Percentiles rank a stretch among this genome's conserved stretches.
Evolutionary conservation across 2,329 filamentous ascomycete genomes (phyloP).

Genomic region (Fusarium bulbicola): DNA sequence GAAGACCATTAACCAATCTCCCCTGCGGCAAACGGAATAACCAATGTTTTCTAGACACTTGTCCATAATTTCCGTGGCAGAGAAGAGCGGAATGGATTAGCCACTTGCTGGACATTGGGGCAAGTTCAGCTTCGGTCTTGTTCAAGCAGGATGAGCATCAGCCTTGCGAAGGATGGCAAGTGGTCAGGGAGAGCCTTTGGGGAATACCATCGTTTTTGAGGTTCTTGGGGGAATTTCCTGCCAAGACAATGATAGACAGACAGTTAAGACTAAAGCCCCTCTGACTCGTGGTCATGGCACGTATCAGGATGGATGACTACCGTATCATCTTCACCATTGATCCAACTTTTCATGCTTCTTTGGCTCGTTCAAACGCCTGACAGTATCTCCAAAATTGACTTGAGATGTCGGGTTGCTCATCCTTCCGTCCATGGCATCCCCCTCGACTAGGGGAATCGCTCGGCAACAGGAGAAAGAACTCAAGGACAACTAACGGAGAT

Average conservation of each 20-base stretch:
- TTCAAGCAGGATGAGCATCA: neutral
- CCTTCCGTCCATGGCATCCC: neutral
- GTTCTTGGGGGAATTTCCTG: too few species aligned
- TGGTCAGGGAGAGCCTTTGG: neutral
- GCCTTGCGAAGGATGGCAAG: neutral
- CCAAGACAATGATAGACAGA: neutral
- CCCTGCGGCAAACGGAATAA: slow-evolving; percentile 60
- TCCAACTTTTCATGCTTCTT: neutral
- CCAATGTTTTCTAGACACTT: slow-evolving; percentile 63
- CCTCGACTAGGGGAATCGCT: neutral
- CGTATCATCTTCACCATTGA: too few species aligned
- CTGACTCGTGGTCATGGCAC: neutral
- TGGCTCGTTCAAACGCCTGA: too few species aligned
- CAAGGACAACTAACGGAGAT: neutral
- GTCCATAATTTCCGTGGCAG: neutral
- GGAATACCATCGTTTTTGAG: neutral
- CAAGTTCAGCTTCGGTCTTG: neutral
- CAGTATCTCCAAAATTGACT: neutral
- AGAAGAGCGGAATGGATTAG: slow-evolving; percentile 54
- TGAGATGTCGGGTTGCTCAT: neutral
- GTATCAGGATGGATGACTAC: neutral
- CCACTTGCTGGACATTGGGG: slow-evolving; percentile 59
- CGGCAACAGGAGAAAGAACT: neutral
- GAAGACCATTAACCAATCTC: slow-evolving; percentile 66
- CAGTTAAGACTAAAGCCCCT: neutral